Conservation (phyloP, 2,329 filamentous ascomycete genomes). For the Beauveria scarabaeidicola region DNA sequence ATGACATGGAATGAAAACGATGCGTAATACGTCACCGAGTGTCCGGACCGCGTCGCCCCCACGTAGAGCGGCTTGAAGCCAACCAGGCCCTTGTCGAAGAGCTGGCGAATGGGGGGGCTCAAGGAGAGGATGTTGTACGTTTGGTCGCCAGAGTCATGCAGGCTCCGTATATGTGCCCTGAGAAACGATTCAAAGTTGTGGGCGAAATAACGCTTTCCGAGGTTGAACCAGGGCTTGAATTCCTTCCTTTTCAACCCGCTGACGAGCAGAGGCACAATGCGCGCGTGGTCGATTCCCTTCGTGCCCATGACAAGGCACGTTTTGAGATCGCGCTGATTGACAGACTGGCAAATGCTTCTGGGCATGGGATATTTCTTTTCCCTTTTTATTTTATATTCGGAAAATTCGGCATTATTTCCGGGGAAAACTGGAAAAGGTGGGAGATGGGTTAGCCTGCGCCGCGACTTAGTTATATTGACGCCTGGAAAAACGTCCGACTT, state of each 20-base stretch:
- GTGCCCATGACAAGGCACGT: not conserved
- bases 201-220: not conserved
- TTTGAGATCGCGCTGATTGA: not conserved
- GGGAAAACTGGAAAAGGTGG: not conserved
- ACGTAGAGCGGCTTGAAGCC: not conserved
- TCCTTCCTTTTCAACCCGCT: rapidly evolving
- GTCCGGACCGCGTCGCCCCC: not conserved
- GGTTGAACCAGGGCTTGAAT: too few species aligned
- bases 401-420: not conserved
- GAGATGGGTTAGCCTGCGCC: not conserved
- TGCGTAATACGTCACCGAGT: not conserved
- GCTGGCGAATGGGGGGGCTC: not conserved
- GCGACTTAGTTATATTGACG: not conserved
- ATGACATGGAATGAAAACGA: not conserved
- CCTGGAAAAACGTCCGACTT: not conserved
- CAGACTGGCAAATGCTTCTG: not conserved
- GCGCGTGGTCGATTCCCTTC: too few species aligned
- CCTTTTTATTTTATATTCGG: too few species aligned
- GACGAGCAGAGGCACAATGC: not conserved
- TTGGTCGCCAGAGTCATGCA: not conserved
- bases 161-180: rapidly evolving
- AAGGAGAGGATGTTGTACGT: not conserved
- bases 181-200: not conserved
- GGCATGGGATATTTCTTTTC: not conserved
- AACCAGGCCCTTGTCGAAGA: not conserved